Evolutionary conservation across 768 basidiomycete genomes (phyloP), one percentile per base, ranked within the genome.

Genomic region (Auriscalpium orientale): DNA sequence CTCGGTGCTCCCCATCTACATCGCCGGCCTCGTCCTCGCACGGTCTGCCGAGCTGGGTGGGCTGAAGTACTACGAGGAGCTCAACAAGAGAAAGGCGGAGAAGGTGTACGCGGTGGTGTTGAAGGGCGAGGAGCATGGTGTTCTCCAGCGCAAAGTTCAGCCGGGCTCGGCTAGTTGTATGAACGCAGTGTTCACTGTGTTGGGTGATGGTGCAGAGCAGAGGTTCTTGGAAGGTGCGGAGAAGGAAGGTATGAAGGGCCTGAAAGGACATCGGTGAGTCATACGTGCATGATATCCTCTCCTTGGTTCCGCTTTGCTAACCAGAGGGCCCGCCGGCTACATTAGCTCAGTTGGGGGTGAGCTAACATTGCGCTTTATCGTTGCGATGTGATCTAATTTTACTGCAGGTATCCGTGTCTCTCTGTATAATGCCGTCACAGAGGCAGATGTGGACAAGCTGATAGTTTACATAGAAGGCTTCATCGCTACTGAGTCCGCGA

Each of bases 241-340:
- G 65, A 76, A 74, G 62, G 74, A 70, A 56, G 91, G 89, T 0
- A 84, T 98, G 80, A 85, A 84, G 63, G 89, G 89, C 36, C 72
- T 97, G 55, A 95, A 92, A 69, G 97, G 97, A 0, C 97, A 99
- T 75, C 80, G 95, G 83, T 92, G 65, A 61, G 90, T 74, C 2
- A 46, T 28, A 28, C 28, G 7, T 28, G 4, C 28, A 22, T 13
- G 13, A 48, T 45, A 56, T n/a, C 43, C 45, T 37, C 54, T 16
- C 16, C 51, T 20, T n/a, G 33, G 28, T 5, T 28, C 4, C 28
- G 28, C 2, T 28, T 28, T 28, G 28, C 28, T 28, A 28, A 28
- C 37, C 10, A 40, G 44, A 45, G 43, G 56, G 48, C 13, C 18
- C 18, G 13, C 40, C 40, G 40, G 13, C 15, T 43, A 43, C 44